phyloP scores from a whole-genome alignment of 805 yeast species.

The Peterozyma xylosa region DNA sequence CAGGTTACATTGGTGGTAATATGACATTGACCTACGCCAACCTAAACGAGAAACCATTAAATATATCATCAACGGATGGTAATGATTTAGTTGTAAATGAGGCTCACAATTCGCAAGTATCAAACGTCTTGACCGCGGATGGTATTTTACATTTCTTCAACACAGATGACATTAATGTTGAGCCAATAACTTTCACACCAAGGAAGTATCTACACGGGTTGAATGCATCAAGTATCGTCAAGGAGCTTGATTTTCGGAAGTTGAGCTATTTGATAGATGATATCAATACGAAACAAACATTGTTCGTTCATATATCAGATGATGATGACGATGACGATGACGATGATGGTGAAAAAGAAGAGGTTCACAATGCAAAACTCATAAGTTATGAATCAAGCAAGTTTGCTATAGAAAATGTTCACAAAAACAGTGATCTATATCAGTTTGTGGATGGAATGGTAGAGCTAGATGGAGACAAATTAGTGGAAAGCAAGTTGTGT shows the following conservation, averaged over 20 bases:
- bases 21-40: slow-evolving; percentile 13
- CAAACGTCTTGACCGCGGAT: slow-evolving; percentile 36
- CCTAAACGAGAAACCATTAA: background rate
- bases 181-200: slow-evolving; percentile 34
- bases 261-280: slow-evolving; percentile 52
- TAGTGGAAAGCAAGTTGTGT: slow-evolving; percentile 49
- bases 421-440: slow-evolving; percentile 38
- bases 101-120: slow-evolving; percentile 20
- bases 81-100: slow-evolving; percentile 26
- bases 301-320: slow-evolving; percentile 42
- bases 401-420: slow-evolving; percentile 8
- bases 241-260: slow-evolving; percentile 59
- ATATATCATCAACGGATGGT: slow-evolving; percentile 22
- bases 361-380: background rate
- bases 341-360: background rate
- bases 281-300: slow-evolving; percentile 41
- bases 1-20: slow-evolving; percentile 40
- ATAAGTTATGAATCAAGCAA: slow-evolving; percentile 10
- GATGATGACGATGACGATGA: slow-evolving; percentile 22
- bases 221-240: slow-evolving; percentile 55
- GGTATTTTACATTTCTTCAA: slow-evolving; percentile 45
- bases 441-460: slow-evolving; percentile 51
- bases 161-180: slow-evolving; percentile 16
- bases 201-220: slow-evolving; percentile 53
- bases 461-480: slow-evolving; percentile 22